Base-by-base conservation (phyloP, 148 eudicot genomes). In the Chenopodium berlandieri region DNA sequence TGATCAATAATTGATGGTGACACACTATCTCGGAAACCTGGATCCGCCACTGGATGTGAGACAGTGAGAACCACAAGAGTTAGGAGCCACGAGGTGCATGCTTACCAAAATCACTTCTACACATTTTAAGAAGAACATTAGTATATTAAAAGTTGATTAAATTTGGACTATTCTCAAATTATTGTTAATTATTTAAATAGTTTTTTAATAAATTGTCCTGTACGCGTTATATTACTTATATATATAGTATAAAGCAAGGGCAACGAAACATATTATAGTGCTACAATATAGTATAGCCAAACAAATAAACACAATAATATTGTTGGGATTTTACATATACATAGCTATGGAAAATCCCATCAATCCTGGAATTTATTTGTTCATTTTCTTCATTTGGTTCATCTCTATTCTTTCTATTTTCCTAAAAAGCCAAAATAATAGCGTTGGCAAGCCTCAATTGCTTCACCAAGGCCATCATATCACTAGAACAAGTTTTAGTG, bases 331-430 rank as follows among this genome's bases (percentile, higher is more conserved):
- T 46, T 37, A 37, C 27, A 46, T 9, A 48, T 48, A 9, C 52
- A 48, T 40, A 40, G 7, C 8, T 40, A 83, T 83, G 85, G 85
- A 83, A n/a, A 83, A 30, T 44, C 75, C 74, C 71, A 72, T 83
- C 13, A 83, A 78, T 68, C 85, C 82, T 50, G 30, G 69, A 6
- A 78, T 78, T 27, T 83, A 83, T 74, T 30, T 78, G 46, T 25
- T 83, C 68, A 65, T 83, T 22, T 65, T 83, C 37, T 73, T 73
- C 78, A 50, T 83, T 34, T 83, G 85, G 85, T 78, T 83, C 65
- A 83, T 83, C 52, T 78, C 85, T 12, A 65, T 72, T 34, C 27
- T 78, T 20, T 83, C 78, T 16, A 56, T 83, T 17, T 81, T 83
- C 22, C 44, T 83, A 16, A 78, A 73, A 78, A 78, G 14, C 44